Evolutionary conservation across 129 eudicot genomes (phyloP).

Genomic region (Solidago caesia): DNA sequence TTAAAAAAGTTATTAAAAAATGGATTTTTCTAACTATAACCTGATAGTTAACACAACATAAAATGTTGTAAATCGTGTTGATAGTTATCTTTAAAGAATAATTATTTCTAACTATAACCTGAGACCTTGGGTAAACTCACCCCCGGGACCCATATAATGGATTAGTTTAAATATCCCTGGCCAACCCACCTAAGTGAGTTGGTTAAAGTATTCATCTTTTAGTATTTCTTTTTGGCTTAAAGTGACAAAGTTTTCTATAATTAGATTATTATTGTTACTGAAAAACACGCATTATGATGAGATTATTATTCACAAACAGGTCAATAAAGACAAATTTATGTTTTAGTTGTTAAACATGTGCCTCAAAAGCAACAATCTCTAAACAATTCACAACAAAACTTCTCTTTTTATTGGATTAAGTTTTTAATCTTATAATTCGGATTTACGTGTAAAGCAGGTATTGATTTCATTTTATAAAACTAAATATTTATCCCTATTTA

Average conservation of each 20-base stretch:
- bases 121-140: no score
- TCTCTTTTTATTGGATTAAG: slow-evolving; percentile 24
- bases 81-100: no score
- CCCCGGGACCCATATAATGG: no score
- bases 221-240: background rate
- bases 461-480: background rate
- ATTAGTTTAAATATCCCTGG: no score
- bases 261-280: background rate
- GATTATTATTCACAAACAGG: slow-evolving; percentile 30
- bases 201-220: background rate
- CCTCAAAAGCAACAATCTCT: slow-evolving; percentile 36
- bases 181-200: no score
- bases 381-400: slow-evolving; percentile 37
- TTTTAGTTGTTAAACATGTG: slow-evolving; percentile 21
- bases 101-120: no score
- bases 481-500: no score
- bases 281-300: slow-evolving; percentile 27
- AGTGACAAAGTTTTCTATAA: background rate
- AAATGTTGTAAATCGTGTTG: no score
- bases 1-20: no score
- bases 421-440: slow-evolving; percentile 20
- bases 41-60: no score
- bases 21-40: background rate
- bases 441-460: slow-evolving; percentile 22
- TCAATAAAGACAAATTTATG: slow-evolving; percentile 34